phyloP scores from a whole-genome alignment of 2,329 filamentous ascomycete genomes.

The Aspergillus oerlinghausenensis region DNA sequence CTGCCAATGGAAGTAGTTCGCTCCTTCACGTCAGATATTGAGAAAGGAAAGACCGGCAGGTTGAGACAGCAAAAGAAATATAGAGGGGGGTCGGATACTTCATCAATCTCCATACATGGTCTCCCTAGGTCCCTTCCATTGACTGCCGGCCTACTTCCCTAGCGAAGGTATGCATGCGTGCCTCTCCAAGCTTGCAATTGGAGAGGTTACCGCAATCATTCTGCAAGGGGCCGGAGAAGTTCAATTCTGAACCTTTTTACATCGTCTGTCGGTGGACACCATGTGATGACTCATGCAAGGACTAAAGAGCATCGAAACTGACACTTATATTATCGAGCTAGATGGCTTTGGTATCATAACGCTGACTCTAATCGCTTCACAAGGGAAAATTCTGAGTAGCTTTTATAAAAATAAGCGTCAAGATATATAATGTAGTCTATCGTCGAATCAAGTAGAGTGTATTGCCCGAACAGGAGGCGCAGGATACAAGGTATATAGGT shows the following conservation, averaged over 20 bases:
- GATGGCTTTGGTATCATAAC: no score
- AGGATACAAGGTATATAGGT: background rate
- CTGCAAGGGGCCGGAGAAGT: background rate
- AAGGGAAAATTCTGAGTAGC: background rate
- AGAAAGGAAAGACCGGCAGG: background rate
- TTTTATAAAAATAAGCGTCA: background rate
- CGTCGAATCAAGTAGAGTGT: background rate
- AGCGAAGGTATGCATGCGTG: background rate
- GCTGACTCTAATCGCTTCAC: background rate
- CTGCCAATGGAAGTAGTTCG: conserved; percentile 15
- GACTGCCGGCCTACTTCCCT: background rate
- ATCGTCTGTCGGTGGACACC: background rate
- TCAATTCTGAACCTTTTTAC: background rate
- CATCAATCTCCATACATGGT: background rate
- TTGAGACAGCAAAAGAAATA: background rate
- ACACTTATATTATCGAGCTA: background rate
- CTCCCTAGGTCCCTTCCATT: background rate
- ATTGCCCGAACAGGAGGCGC: background rate
- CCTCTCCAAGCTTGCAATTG: background rate
- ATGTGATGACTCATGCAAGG: background rate
- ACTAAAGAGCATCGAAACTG: no score
- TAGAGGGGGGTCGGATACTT: background rate
- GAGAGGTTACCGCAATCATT: no score
- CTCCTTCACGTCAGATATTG: background rate
- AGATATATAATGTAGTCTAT: background rate